These are phyloP conservation scores for Phanerochaete carnosa DNA, from an alignment of 768 basidiomycete genomes.

Conservation along the genomic window DNA sequence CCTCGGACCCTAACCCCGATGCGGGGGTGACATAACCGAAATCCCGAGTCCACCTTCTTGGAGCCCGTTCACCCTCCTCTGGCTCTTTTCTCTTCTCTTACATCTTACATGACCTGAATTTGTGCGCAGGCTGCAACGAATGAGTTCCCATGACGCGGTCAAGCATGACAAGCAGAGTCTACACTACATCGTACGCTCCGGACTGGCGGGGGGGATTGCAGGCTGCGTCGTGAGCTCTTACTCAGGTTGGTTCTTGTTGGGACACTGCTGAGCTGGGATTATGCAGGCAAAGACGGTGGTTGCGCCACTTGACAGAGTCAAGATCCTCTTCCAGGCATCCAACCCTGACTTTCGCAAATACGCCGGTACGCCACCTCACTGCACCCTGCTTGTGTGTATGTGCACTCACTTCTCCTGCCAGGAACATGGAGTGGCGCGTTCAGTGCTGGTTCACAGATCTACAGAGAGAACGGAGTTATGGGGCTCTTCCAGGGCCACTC, in stretches of 20 bases:
- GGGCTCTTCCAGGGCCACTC: constrained; percentile 96
- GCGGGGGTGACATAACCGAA: background rate
- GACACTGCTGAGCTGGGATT: background rate
- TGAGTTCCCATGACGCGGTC: constrained; percentile 54
- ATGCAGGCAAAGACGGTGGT: constrained; percentile 88
- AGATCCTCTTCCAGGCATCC: constrained; percentile 97
- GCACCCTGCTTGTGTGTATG: background rate
- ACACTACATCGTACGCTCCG: constrained; percentile 56
- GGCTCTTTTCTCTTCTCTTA: background rate
- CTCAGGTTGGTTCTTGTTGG: background rate
- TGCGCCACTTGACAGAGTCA: constrained; percentile 95
- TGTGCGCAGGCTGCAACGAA: constrained; percentile 31
- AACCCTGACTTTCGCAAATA: constrained; percentile 95
- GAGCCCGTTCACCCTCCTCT: background rate
- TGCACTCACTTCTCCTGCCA: constrained; percentile 27
- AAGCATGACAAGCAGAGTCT: constrained; percentile 25
- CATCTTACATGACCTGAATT: constrained; percentile 9
- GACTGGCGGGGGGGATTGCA: constrained; percentile 89
- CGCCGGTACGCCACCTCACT: constrained; percentile 56
- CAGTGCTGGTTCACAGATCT: constrained; percentile 72
- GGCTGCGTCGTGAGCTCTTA: constrained; percentile 75
- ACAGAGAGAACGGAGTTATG: constrained; percentile 58
- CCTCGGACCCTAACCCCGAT: constrained; percentile 1
- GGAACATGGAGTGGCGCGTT: constrained; percentile 88
- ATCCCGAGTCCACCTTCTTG: background rate